A percentile compares a stretch with the other conserved stretches of the same genome.
Conservation (phyloP, 371 early-diverging fungal genomes). For the Mortierella polycephala region DNA sequence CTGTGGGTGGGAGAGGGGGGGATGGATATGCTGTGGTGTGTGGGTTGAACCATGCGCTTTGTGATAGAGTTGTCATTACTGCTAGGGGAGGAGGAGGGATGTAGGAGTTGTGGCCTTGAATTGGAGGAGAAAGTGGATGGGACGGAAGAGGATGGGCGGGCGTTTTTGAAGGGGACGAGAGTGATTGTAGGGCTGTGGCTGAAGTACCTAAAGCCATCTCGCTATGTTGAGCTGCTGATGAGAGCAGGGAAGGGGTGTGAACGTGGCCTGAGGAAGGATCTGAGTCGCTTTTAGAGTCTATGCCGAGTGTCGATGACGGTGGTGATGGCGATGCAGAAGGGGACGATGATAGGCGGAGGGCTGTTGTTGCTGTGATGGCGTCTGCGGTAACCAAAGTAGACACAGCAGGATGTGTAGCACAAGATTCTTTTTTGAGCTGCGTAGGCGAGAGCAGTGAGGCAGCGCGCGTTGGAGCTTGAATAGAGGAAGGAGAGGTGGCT, state of each 20-base stretch:
- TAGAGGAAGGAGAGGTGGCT: conserved; percentile 3
- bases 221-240: too few species aligned
- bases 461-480: neutral
- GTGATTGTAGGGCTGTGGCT: neutral
- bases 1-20: conserved; percentile 12
- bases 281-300: too few species aligned
- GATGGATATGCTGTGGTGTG: conserved; percentile 13
- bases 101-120: neutral
- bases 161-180: neutral
- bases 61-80: neutral
- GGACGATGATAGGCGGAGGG: too few species aligned
- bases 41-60: neutral
- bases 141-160: neutral
- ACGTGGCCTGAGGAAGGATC: neutral
- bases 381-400: neutral
- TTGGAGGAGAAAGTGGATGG: neutral
- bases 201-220: neutral
- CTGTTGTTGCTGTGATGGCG: neutral
- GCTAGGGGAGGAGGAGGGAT: neutral
- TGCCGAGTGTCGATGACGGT: too few species aligned
- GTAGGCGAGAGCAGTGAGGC: too few species aligned
- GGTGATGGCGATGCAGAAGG: too few species aligned
- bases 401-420: neutral
- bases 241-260: neutral
- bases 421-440: neutral